Evolutionary conservation across 106 monocot genomes (phyloP).

Genomic region (Chionographis japonica): DNA sequence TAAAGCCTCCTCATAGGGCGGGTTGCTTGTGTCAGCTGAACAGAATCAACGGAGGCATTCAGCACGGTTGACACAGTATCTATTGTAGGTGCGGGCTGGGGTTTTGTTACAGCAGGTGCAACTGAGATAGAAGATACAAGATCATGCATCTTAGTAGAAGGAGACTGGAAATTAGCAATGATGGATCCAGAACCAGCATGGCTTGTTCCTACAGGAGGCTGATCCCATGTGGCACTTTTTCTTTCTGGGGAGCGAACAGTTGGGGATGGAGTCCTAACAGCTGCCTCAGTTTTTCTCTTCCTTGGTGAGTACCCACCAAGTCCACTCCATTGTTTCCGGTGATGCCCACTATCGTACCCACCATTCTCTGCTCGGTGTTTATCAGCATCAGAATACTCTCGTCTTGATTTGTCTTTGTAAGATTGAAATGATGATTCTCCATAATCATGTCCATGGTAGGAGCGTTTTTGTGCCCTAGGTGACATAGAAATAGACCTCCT

Average conservation of each 20-base stretch:
- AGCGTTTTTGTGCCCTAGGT: constrained; percentile 38
- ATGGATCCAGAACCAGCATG: constrained; percentile 17
- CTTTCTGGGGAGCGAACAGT: constrained; percentile 43
- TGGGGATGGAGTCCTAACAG: constrained; percentile 55
- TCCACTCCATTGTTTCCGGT: constrained; percentile 54
- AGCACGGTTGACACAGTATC: constrained; percentile 16
- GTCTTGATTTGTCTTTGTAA: constrained; percentile 39
- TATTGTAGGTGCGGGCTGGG: constrained; percentile 18
- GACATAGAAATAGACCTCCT: constrained; percentile 45
- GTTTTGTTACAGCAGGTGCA: constrained; percentile 9
- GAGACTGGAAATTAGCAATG: constrained; percentile 20
- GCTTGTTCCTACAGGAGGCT: constrained; percentile 49
- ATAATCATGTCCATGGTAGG: constrained; percentile 27
- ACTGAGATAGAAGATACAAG: constrained; percentile 15
- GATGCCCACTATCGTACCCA: constrained; percentile 37
- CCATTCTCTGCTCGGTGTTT: constrained; percentile 37
- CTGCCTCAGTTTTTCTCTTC: constrained; percentile 62
- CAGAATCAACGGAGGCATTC: constrained; percentile 48
- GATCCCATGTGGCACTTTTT: constrained; percentile 79
- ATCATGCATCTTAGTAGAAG: constrained; percentile 16
- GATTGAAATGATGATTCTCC: constrained; percentile 20
- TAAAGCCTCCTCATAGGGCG: constrained; percentile 87
- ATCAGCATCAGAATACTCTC: constrained; percentile 41
- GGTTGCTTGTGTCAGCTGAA: constrained; percentile 93
- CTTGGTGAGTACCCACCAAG: constrained; percentile 96